Conservation (phyloP, 352 stramenopile genomes). For the Pythium volutum region DNA sequence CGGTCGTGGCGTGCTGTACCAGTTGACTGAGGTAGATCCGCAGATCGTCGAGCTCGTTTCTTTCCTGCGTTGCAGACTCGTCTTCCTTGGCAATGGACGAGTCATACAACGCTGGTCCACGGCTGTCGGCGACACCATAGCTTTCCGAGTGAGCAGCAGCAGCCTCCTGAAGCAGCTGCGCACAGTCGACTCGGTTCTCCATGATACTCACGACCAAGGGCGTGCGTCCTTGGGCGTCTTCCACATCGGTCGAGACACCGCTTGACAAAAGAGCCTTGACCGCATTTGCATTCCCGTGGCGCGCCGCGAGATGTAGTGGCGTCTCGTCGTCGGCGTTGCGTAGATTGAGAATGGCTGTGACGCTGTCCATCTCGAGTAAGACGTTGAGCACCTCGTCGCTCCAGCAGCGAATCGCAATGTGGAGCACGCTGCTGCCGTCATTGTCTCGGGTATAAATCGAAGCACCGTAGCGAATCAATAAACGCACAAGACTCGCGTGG, state of each 20-base stretch:
- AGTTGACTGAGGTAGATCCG: constrained; percentile 16
- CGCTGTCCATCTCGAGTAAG: constrained; percentile 61
- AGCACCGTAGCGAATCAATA: constrained; percentile 47
- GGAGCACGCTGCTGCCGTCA: constrained; percentile 85
- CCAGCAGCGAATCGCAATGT: constrained; percentile 73
- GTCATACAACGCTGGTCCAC: constrained; percentile 7
- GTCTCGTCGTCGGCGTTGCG: constrained; percentile 89
- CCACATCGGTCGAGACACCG: constrained; percentile 38
- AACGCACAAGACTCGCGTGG: constrained; percentile 35
- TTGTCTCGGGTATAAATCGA: constrained; percentile 73
- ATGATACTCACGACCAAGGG: constrained; percentile 67
- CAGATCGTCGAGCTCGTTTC: constrained; percentile 15
- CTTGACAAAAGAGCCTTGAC: constrained; percentile 40
- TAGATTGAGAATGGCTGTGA: constrained; percentile 69
- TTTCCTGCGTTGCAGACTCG: neutral
- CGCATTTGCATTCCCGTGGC: constrained; percentile 37
- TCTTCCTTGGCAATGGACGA: neutral
- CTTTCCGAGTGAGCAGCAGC: constrained; percentile 1
- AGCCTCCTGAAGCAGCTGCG: constrained; percentile 52
- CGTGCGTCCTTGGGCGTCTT: constrained; percentile 59
- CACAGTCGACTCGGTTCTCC: constrained; percentile 65
- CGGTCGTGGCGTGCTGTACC: constrained; percentile 9
- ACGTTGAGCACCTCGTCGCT: constrained; percentile 75
- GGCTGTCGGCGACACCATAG: neutral
- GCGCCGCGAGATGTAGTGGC: constrained; percentile 83